Base-by-base conservation (phyloP, 2,329 filamentous ascomycete genomes). In the Aspergillus sp. region DNA sequence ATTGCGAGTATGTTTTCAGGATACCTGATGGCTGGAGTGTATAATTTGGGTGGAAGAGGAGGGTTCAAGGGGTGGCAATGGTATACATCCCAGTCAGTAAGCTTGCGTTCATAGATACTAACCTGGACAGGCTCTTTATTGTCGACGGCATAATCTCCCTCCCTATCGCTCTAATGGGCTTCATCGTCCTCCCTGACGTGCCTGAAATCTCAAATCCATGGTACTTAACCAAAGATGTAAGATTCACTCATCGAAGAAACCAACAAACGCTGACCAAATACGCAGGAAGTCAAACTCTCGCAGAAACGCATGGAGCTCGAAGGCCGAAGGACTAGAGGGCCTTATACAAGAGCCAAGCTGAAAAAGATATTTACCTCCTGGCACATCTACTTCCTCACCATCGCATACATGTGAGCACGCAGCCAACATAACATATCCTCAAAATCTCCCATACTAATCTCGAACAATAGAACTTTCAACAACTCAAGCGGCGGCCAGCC, bases 321-420 rank as follows among this genome's bases (percentile, higher is more conserved):
- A 68, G 79, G 81, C 17, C 70, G 82, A 11, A 69, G 77, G 58
- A 68, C 74, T 20, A 68, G 79, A 52, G 68, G 73, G 45, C 78
- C 79, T 0, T 82, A 80, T 61, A 82, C 79, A 0, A 75, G 71
- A 52, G 67, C 72, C 2, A 88, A 86, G 70, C 65, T 89, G 40
- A 79, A 78, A 69, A 83, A 81, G 64, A 88, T 89, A 17, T 82
- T 88, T 56, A 77, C 78, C 0, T 83, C 82, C 5, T 89, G 87
- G 86, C 86, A 86, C 60, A 83, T 89, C 1, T 89, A 86, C 55
- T 62, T 81, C 0, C 73, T 89, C 3, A 80, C 79, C 0, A 54
- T 83, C 0, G 70, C 88, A 1, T 89, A 89, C 67, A 78, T 88
- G 66, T 80, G 27, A 30, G 27, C 27, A 30, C 9, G 9, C 27